These are phyloP conservation scores for Neurospora sp. DNA, from an alignment of 2,329 filamentous ascomycete species.

Conservation along the genomic window DNA sequence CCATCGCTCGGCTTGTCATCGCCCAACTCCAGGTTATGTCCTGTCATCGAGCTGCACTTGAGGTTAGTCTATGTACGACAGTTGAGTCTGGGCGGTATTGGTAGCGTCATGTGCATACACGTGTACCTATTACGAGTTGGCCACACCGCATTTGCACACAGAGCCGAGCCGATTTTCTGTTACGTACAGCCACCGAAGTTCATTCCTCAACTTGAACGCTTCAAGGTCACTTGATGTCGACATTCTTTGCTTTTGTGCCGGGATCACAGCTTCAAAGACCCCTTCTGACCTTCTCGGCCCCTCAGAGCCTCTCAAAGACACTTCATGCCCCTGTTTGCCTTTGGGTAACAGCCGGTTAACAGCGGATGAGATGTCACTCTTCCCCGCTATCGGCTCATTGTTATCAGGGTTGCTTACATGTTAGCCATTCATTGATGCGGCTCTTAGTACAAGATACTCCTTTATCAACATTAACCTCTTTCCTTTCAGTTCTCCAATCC, in stretches of 20 bases:
- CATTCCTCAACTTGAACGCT: not conserved
- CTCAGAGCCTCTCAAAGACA: not conserved
- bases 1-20: not conserved
- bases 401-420: not conserved
- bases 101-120: not conserved
- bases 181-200: not conserved
- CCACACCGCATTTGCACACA: not conserved
- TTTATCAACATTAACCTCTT: not conserved
- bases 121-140: not conserved
- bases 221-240: not conserved
- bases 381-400: not conserved
- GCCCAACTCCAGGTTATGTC: not conserved
- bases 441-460: not conserved
- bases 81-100: not conserved
- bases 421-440: not conserved
- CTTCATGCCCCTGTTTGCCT: not conserved
- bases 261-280: not conserved
- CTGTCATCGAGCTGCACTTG: not conserved
- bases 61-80: not conserved
- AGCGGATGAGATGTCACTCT: not conserved
- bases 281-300: not conserved
- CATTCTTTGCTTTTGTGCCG: not conserved
- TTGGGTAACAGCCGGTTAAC: not conserved
- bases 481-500: not conserved
- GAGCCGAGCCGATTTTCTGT: not conserved